These are phyloP conservation scores for Orbilia oligospora DNA, from an alignment of 2,329 filamentous ascomycete species.

Conservation along the genomic window DNA sequence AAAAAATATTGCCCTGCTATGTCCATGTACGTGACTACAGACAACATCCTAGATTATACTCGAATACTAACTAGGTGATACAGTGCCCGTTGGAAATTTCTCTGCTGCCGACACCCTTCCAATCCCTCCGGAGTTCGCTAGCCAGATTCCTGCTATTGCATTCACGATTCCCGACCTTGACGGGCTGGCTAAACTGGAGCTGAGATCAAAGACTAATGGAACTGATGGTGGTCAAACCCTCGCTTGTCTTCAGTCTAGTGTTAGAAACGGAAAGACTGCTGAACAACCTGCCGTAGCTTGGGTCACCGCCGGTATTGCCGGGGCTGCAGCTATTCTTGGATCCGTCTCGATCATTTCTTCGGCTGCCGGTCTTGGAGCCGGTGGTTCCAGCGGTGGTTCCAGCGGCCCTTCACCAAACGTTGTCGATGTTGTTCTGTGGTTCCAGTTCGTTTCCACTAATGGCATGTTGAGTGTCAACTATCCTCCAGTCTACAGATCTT, in stretches of 20 bases:
- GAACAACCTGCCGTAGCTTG: conserved; percentile 83
- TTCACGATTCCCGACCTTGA: conserved; percentile 93
- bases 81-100: conserved; percentile 82
- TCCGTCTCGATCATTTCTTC: conserved; percentile 79
- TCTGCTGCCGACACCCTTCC: conserved; percentile 78
- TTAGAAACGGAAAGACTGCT: conserved; percentile 89
- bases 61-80: conserved; percentile 49
- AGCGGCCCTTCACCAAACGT: conserved; percentile 85
- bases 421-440: conserved; percentile 86
- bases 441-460: conserved; percentile 94
- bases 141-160: conserved; percentile 86
- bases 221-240: conserved; percentile 71
- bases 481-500: conserved; percentile 88
- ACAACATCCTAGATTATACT: neutral
- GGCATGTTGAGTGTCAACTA: conserved; percentile 95
- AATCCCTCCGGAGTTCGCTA: conserved; percentile 80
- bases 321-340: conserved; percentile 81
- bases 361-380: conserved; percentile 71
- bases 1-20: conserved; percentile 78
- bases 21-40: conserved; percentile 76
- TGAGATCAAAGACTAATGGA: conserved; percentile 73
- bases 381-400: conserved; percentile 71
- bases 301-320: conserved; percentile 85
- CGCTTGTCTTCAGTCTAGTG: conserved; percentile 84
- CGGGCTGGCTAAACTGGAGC: conserved; percentile 83